phyloP scores from a whole-genome alignment of 2,329 filamentous ascomycete species.

The Delphinella strobiligena region DNA sequence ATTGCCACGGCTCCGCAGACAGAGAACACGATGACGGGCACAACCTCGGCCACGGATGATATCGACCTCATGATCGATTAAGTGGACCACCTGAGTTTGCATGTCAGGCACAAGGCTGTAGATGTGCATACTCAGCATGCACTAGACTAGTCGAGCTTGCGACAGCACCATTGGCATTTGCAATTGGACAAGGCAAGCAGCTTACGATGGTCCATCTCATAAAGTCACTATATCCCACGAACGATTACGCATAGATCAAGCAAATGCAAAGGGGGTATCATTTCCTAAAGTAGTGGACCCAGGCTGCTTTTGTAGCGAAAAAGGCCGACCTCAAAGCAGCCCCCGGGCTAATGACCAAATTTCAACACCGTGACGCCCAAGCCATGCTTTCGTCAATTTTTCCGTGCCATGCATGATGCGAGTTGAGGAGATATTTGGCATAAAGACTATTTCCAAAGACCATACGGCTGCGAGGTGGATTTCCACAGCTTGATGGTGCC shows the following conservation, averaged over 20 bases:
- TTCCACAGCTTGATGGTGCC: slow-evolving; percentile 92
- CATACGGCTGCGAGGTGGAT: slow-evolving; percentile 52
- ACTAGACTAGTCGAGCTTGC: no score
- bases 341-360: no score
- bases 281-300: neutral
- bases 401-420: neutral
- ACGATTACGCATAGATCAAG: no score
- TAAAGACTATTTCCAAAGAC: slow-evolving; percentile 54
- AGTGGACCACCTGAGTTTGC: no score
- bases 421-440: no score
- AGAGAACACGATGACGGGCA: slow-evolving; percentile 4
- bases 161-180: no score
- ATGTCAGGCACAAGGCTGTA: no score
- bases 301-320: neutral
- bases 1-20: slow-evolving; percentile 6
- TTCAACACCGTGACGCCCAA: no score
- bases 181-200: no score
- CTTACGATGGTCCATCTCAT: no score
- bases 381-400: neutral
- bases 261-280: neutral
- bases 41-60: slow-evolving; percentile 9
- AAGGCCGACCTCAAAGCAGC: neutral
- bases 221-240: no score
- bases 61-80: slow-evolving; percentile 14
- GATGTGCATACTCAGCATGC: no score